Conservation (phyloP, 495 filamentous ascomycete species). For the Aspergillus nanangensis region DNA sequence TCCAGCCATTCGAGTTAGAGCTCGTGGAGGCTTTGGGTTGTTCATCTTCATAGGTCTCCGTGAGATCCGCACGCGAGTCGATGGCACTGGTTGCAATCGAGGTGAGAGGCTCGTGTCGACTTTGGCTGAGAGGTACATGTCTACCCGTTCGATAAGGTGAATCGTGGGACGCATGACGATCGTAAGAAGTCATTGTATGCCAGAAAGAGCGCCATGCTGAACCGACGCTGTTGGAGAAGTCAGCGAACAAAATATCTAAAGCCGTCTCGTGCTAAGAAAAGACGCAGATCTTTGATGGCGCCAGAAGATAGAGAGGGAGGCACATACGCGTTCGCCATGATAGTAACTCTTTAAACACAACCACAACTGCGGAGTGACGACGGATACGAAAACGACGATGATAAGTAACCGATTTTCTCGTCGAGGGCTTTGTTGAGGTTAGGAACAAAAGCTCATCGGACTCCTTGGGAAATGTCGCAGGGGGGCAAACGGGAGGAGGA, state of each 20-base stretch:
- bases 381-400: not conserved
- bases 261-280: no score
- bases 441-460: not conserved
- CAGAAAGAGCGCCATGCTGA: slow-evolving; percentile 75
- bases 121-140: slow-evolving; percentile 72
- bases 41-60: slow-evolving; percentile 70
- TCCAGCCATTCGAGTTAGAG: slow-evolving; percentile 51
- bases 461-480: slow-evolving; percentile 4
- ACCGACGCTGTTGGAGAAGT: slow-evolving; percentile 44
- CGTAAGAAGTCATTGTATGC: slow-evolving; percentile 87
- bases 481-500: no score
- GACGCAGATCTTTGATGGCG: no score
- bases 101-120: slow-evolving; percentile 66
- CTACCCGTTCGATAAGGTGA: slow-evolving; percentile 80
- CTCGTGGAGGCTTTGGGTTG: slow-evolving; percentile 49
- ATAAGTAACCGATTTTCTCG: no score
- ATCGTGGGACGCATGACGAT: slow-evolving; percentile 77
- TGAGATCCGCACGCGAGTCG: slow-evolving; percentile 72
- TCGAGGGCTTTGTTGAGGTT: slow-evolving; percentile 4
- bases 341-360: slow-evolving; percentile 3
- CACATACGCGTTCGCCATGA: slow-evolving; percentile 22
- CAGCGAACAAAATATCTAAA: slow-evolving; percentile 2
- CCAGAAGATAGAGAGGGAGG: not conserved
- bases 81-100: slow-evolving; percentile 74
- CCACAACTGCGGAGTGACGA: not conserved